A percentile compares a stretch with the other conserved stretches of the same genome.
These are phyloP conservation scores for Boletus hoseneyae DNA, from an alignment of 1,284 basidiomycete species.

Conservation along the genomic window DNA sequence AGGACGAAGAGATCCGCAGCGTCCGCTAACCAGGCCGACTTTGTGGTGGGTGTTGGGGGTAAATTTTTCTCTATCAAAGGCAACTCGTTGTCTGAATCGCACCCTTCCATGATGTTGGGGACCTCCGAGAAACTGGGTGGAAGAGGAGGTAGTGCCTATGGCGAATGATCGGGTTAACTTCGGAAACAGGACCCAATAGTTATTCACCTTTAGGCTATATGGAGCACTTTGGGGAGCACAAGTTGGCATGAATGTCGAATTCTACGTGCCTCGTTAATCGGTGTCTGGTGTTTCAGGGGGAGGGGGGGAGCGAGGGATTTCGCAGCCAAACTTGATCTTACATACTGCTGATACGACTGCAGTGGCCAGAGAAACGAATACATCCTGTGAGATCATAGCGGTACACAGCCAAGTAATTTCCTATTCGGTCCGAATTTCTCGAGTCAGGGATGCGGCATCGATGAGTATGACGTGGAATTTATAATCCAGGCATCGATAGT, in stretches of 20 bases:
- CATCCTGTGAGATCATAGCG: too few relatives aligned
- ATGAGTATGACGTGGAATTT: too few relatives aligned
- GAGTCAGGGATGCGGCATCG: too few relatives aligned
- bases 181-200: background rate
- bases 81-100: background rate
- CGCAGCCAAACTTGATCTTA: background rate
- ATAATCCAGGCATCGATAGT: too few relatives aligned
- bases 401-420: too few relatives aligned
- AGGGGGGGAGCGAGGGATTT: background rate
- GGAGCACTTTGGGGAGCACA: background rate
- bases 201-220: background rate
- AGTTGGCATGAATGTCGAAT: background rate
- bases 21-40: background rate
- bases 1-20: conserved; percentile 12
- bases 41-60: background rate
- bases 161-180: background rate
- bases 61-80: background rate
- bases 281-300: background rate
- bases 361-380: too few relatives aligned
- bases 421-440: too few relatives aligned
- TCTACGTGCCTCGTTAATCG: background rate
- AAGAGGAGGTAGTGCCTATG: background rate
- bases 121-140: background rate
- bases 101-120: background rate
- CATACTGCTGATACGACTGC: background rate